Base-by-base conservation (phyloP, 345 rosid species). In the Corymbia maculata region DNA sequence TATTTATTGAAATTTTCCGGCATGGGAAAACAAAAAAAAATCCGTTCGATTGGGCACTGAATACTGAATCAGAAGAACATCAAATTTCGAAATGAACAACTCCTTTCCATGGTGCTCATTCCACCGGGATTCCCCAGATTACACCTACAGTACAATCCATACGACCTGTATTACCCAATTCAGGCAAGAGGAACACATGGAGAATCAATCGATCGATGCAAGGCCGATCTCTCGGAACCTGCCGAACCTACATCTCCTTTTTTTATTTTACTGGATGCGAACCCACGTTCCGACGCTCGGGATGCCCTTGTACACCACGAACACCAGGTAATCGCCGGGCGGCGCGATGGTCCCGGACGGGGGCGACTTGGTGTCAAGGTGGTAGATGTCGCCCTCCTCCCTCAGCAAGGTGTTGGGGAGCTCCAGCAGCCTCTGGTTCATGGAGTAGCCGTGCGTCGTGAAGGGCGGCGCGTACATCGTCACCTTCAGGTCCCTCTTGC, bases 401-500 rank as follows among this genome's bases (percentile, higher is more conserved):
- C 44, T 59, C 53, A 90, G 44, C 55, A 51, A 13, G 6, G 66
- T 70, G 61, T 87, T 28, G 24, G 80, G 86, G 75, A 92, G 53
- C 79, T 89, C 88, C 86, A 94, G 36, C 85, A 92, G 70, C 90
- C 94, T 91, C 80, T 93, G 94, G 45, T 91, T 92, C 95, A 91
- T 92, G 28, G 94, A 89, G 47, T 89, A 90, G 21, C 93, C 93
- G 87, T 94, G 95, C 42, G 95, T 92, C 5, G 91, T 92, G 88
- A 94, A 94, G 30, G 94, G 90, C 50, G 94, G 95, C 7, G 93
- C 90, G 26, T 91, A 88, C 92, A 94, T 90, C 17, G 93, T 92
- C 79, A 92, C 93, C 79, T 64, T 88, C 42, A 94, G 21, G n/a
- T 92, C 86, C 2, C 0, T 19, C 52, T 2, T 12, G 16, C 51